Evolutionary conservation across 164 flowering plant genomes (phyloP).

Genomic region (Dillenia turbinata): DNA sequence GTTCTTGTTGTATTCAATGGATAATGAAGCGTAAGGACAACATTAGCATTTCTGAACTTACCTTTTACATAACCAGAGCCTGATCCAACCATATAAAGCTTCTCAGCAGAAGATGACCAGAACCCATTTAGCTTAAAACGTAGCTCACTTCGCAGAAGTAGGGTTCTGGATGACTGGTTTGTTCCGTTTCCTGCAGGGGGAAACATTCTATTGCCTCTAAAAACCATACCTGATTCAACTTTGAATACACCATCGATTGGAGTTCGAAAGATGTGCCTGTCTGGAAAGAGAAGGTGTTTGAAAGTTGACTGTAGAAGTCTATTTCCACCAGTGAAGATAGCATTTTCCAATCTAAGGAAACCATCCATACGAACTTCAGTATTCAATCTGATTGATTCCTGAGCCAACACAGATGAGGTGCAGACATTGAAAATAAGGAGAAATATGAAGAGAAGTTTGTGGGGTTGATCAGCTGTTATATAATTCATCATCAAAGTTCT

Average conservation of each 20-base stretch:
- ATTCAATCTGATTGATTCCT: too few species aligned
- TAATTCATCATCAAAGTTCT: too few species aligned
- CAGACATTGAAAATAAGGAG: too few species aligned
- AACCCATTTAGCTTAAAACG: conserved; percentile 38
- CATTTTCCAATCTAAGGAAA: too few species aligned
- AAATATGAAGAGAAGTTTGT: too few species aligned
- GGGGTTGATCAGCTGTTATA: too few species aligned
- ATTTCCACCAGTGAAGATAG: conserved; percentile 15
- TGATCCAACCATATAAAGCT: conserved; percentile 58
- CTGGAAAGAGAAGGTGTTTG: conserved; percentile 3
- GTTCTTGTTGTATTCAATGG: conserved; percentile 20
- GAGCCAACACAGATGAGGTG: too few species aligned
- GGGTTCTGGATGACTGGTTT: too few species aligned
- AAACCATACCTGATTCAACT: conserved; percentile 12
- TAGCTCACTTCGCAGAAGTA: conserved; percentile 1
- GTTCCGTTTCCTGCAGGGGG: too few species aligned
- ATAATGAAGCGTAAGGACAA: conserved; percentile 44
- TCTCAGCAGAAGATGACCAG: conserved; percentile 42
- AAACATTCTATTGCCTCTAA: conserved; percentile 1
- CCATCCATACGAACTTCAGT: too few species aligned
- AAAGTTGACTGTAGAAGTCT: not conserved
- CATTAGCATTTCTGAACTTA: conserved; percentile 22
- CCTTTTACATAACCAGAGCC: conserved; percentile 21
- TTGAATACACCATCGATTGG: conserved; percentile 13
- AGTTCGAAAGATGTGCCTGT: conserved; percentile 6